Evolutionary conservation across 179 eudicot genomes (phyloP).

Genomic region (Beta corolliflora): DNA sequence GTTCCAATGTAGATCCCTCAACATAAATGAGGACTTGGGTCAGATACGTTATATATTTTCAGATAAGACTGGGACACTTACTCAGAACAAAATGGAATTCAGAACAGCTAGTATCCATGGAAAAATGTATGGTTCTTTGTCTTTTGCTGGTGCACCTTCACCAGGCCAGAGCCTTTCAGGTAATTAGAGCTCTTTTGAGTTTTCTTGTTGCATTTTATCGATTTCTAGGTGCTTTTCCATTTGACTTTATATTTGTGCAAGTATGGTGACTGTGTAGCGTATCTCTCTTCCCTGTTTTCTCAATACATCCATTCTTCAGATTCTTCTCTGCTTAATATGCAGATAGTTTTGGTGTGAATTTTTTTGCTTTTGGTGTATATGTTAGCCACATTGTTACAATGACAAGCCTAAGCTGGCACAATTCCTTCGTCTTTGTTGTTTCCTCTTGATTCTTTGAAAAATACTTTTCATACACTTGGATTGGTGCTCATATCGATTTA

Average conservation of each 20-base stretch:
- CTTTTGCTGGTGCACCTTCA: constrained; percentile 32
- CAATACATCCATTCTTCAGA: background rate
- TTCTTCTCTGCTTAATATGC: background rate
- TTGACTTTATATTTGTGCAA: too few relatives aligned
- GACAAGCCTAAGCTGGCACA: background rate
- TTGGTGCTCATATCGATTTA: too few relatives aligned
- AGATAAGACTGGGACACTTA: constrained; percentile 94
- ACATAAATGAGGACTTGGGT: constrained; percentile 96
- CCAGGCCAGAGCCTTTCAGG: constrained; percentile 45
- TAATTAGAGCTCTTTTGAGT: constrained; percentile 12
- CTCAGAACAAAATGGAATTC: constrained; percentile 96
- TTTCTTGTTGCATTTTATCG: constrained; percentile 6
- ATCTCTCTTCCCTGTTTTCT: background rate
- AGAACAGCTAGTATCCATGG: constrained; percentile 77
- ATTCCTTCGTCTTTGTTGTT: background rate
- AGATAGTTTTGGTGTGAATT: background rate
- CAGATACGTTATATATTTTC: constrained; percentile 94
- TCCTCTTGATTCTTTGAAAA: background rate
- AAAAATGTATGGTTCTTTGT: constrained; percentile 51
- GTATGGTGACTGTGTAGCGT: background rate
- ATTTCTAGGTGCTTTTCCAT: background rate
- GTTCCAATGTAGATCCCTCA: constrained; percentile 95
- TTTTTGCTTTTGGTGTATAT: background rate
- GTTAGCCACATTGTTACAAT: background rate
- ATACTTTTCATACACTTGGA: background rate